Conservation (phyloP, 1,139 yeast species). For the Taphrina wiesneri region DNA sequence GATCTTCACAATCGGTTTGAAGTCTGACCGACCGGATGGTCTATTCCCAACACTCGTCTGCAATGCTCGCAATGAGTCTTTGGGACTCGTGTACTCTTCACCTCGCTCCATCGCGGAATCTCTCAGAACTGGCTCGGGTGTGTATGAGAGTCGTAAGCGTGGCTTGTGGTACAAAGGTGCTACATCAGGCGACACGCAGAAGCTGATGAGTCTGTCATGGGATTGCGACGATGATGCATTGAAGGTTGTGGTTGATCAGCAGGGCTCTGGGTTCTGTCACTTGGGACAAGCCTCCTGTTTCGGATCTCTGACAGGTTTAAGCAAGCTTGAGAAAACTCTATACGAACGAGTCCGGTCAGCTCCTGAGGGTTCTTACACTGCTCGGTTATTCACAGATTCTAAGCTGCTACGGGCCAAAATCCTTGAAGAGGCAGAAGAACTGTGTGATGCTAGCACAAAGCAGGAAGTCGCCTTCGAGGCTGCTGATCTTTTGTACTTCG, state of each 20-base stretch:
- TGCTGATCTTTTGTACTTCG: conserved; percentile 91
- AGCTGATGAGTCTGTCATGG: conserved; percentile 60
- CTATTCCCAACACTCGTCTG: conserved; percentile 82
- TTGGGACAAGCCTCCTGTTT: conserved; percentile 78
- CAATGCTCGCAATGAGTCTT: conserved; percentile 62
- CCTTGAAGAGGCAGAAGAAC: conserved; percentile 94
- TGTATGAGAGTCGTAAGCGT: conserved; percentile 85
- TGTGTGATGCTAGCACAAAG: conserved; percentile 71
- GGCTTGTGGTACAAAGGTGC: conserved; percentile 96
- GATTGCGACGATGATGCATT: conserved; percentile 95
- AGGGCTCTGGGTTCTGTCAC: conserved; percentile 91
- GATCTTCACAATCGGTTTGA: conserved; percentile 38
- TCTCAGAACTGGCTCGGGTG: conserved; percentile 78
- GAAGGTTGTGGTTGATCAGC: conserved; percentile 78
- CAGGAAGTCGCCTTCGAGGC: conserved; percentile 86
- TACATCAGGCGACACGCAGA: conserved; percentile 92
- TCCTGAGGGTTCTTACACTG: conserved; percentile 90
- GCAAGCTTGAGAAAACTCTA: conserved; percentile 67
- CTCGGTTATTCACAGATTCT: conserved; percentile 78
- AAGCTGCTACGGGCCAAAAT: conserved; percentile 78
- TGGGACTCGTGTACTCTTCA: conserved; percentile 92
- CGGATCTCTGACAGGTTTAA: conserved; percentile 59
- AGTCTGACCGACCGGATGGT: conserved; percentile 84
- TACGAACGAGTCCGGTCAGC: conserved; percentile 55
- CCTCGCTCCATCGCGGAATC: conserved; percentile 78